These are phyloP conservation scores for Leccinellum rugosiceps DNA, from an alignment of 768 basidiomycete species.

Conservation along the genomic window DNA sequence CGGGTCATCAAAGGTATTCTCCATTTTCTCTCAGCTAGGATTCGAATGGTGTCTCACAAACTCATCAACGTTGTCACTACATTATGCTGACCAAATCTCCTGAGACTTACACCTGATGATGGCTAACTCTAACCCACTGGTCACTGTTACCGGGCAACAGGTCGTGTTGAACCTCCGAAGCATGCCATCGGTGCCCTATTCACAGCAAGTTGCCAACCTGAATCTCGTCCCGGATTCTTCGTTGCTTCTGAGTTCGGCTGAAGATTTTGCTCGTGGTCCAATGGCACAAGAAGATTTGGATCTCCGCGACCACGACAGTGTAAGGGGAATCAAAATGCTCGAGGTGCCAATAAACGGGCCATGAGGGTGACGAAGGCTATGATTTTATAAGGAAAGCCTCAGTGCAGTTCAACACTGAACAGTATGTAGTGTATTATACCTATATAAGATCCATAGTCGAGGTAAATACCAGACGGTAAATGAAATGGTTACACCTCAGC, in stretches of 20 bases:
- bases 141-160: slow-evolving; percentile 14
- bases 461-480: too few species aligned
- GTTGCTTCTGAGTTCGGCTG: background rate
- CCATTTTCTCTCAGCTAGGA: background rate
- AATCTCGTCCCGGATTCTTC: background rate
- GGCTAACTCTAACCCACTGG: slow-evolving; percentile 4
- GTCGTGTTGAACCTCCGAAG: slow-evolving; percentile 16
- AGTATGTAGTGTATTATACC: too few species aligned
- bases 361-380: too few species aligned
- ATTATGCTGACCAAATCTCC: background rate
- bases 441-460: too few species aligned
- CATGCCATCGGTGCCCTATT: background rate
- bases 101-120: background rate
- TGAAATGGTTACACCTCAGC: too few species aligned
- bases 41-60: background rate
- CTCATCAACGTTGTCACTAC: background rate
- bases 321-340: too few species aligned
- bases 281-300: too few species aligned
- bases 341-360: too few species aligned
- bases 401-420: too few species aligned
- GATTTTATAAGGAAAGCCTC: too few species aligned
- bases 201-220: background rate
- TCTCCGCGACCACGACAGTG: too few species aligned
- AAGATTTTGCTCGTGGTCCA: too few species aligned
- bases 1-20: slow-evolving; percentile 6